Conservation (phyloP, 2,329 filamentous ascomycete species). For the Blastomyces percursus region DNA sequence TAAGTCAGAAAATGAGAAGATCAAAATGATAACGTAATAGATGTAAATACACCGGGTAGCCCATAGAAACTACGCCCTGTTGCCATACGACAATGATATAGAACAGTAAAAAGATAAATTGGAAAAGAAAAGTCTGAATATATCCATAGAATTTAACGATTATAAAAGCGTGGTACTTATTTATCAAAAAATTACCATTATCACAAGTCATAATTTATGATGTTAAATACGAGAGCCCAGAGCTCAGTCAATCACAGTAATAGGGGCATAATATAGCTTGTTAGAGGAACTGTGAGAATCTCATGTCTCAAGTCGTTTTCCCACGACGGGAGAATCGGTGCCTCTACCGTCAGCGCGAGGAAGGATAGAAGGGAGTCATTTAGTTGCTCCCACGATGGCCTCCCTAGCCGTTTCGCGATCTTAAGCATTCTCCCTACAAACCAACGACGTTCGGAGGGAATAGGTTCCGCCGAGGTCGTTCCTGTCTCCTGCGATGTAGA, state of each 20-base stretch:
- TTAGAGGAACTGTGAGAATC: conserved; percentile 28
- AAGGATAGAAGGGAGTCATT: conserved; percentile 29
- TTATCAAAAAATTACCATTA: not conserved
- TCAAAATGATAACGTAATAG: not conserved
- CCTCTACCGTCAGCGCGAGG: conserved; percentile 22
- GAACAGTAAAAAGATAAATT: not conserved
- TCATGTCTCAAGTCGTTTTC: conserved; percentile 26
- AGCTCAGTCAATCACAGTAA: conserved; percentile 9
- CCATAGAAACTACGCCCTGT: not conserved
- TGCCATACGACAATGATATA: not conserved
- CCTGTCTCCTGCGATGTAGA: not conserved
- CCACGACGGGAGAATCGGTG: conserved; percentile 20
- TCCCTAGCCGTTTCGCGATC: conserved; percentile 27
- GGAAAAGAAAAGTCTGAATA: not conserved
- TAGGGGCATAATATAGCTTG: conserved; percentile 26
- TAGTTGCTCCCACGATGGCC: conserved; percentile 26
- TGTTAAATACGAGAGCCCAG: not conserved
- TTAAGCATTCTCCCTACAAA: conserved; percentile 33
- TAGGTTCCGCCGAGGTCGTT: not conserved
- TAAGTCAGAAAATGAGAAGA: not conserved
- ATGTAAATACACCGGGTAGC: not conserved
- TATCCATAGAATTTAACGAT: not conserved
- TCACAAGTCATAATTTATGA: not conserved
- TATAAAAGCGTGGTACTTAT: not conserved
- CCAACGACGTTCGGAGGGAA: conserved; percentile 27